Evolutionary conservation across 257 asterid species (phyloP), one percentile per base, ranked within the genome.

Genomic region (Fraxinus americana): DNA sequence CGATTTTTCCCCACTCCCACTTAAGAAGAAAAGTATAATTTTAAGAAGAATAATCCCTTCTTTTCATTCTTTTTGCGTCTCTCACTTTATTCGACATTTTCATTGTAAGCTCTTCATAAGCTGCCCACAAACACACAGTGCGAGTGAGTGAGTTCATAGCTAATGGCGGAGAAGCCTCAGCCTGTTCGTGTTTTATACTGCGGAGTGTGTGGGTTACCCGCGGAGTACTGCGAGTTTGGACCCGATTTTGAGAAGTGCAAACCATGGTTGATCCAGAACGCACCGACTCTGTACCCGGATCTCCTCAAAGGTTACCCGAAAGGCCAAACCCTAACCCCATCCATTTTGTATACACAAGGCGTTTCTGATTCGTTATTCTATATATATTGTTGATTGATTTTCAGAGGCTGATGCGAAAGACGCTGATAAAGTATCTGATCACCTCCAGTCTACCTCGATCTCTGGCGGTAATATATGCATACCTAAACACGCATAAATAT

Each of bases 221-320:
- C 97, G 16, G 99, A 95, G 85, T 95, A 92, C 84, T 95, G 98
- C 80, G 99, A 95, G 81, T 90, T 93, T 77, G 98, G 99, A 35
- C 85, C 96, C 34, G 97, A 95, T 67, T 95, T 95, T 72, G 97
- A 91, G 81, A 91, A 91, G 80, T 95, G 99, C 89, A 93, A 95
- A 76, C 98, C 99, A 9, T 93, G 99, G 99, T 84, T 95, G 93
- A 86, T 88, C 86, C 83, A 85, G 82, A 89, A 92, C 78, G 97
- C 88, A 0, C 93, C 93, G 77, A 88, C 86, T 70, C 83, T 88
- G 65, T 95, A 93, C 75, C 99, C 99, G 67, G 96, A 93, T 84
- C 96, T 95, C 71, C 77, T 87, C 78, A 91, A 88, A 90, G 97
- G 99, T 95, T 35, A 41, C 70, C 19, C 35, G 50, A 41, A 41